phyloP scores from a whole-genome alignment of 768 basidiomycete species.

The Psilocybe subaeruginosa region DNA sequence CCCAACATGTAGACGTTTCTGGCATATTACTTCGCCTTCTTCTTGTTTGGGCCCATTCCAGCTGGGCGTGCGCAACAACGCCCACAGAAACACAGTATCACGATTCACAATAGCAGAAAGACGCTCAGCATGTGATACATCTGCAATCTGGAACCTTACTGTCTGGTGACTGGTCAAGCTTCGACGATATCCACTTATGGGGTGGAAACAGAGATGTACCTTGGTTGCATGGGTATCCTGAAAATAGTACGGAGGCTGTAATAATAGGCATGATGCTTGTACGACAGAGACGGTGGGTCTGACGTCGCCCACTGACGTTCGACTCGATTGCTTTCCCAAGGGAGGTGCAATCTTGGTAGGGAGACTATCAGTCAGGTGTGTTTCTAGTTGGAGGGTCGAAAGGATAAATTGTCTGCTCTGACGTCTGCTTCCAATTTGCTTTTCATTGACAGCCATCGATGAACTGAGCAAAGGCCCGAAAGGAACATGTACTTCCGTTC shows the following conservation, averaged over 20 bases:
- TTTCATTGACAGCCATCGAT: background rate
- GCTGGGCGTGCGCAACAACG: background rate
- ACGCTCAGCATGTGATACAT: background rate
- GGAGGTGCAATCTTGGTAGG: background rate
- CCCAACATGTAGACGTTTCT: background rate
- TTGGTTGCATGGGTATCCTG: too few relatives aligned
- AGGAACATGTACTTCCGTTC: background rate
- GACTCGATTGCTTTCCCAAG: background rate
- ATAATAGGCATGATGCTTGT: background rate
- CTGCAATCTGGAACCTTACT: background rate
- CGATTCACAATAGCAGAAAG: background rate
- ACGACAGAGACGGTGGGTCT: background rate
- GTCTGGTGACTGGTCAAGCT: background rate
- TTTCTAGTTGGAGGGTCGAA: background rate
- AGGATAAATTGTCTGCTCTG: background rate
- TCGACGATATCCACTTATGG: background rate
- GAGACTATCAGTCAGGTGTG: background rate
- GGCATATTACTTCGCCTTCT: background rate
- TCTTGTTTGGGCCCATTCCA: background rate
- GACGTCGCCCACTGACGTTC: background rate
- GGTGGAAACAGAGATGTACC: too few relatives aligned
- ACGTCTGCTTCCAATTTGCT: background rate
- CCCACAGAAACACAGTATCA: background rate
- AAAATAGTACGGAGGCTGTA: too few relatives aligned
- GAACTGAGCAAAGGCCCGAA: background rate